Evolutionary conservation across 2,329 filamentous ascomycete genomes (phyloP), one percentile per base, ranked within the genome.

Genomic region (Curvularia sp.): DNA sequence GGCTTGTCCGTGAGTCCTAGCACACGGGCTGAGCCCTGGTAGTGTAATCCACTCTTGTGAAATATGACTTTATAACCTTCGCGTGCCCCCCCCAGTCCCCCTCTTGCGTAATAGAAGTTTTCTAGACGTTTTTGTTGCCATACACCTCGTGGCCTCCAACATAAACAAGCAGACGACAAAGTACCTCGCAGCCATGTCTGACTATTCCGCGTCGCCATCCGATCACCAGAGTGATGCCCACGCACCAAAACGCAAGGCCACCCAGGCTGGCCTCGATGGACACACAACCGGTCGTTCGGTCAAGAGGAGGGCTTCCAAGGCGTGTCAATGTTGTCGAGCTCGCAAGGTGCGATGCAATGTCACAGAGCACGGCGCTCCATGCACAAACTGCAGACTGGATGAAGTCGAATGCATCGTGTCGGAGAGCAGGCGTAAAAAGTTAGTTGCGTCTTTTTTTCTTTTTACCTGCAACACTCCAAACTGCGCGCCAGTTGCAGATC

Each of bases 331-430:
- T 69, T 97, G 93, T 79, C 86, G 93, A 70, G 88, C 90, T 57
- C 88, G 93, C 73, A 97, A 97, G 77, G 93, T 97, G 42, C 87
- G 93, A 57, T 97, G 93, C 81, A 93, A 97, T 80, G 93, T 97
- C 56, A 92, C 95, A 58, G 92, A 96, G 77, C 86, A 87, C 76
- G 89, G 90, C 49, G 89, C 89, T 43, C 92, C 92, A 1, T 96
- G 92, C 77, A 93, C 91, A 55, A 96, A 96, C 78, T 96, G 92
- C 79, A 84, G 91, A 63, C 86, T 90, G 80, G 90, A 92, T 76
- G 88, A 90, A 74, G 89, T 92, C 58, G 88, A 91, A 75, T 93
- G 90, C 78, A 82, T 84, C 58, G 81, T 84, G 20, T 83, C 82
- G 4, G 82, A 96, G 77, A 94, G 91, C 81, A 91, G 92, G 69